phyloP scores from a whole-genome alignment of 495 filamentous ascomycete species.

The Tuber melanosporum region DNA sequence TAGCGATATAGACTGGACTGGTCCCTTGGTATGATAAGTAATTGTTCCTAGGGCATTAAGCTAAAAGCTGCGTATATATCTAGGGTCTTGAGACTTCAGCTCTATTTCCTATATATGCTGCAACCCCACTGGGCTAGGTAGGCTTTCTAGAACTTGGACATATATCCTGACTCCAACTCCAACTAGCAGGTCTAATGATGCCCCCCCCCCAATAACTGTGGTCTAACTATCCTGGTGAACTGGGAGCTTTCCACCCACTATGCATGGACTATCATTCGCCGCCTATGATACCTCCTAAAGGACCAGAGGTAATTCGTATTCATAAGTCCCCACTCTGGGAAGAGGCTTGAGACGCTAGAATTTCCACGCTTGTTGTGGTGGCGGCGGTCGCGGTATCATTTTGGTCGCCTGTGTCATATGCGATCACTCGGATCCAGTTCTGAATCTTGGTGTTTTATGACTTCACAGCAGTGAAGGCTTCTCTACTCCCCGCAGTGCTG shows the following conservation, averaged over 20 bases:
- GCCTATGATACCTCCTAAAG: not conserved
- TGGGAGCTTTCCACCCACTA: not conserved
- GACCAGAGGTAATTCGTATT: not conserved
- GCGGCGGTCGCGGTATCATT: not conserved
- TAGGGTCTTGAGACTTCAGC: not conserved
- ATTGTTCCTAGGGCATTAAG: not conserved
- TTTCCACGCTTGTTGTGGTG: not conserved
- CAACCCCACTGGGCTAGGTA: not conserved
- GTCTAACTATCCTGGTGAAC: not conserved
- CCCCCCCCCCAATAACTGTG: not conserved
- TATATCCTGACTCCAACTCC: no score
- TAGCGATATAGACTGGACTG: not conserved
- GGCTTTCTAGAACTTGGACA: not conserved
- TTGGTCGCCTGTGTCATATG: not conserved
- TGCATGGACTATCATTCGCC: not conserved
- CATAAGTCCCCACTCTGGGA: not conserved
- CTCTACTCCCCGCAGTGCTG: not conserved
- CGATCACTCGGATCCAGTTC: not conserved
- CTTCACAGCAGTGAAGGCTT: not conserved
- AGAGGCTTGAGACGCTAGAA: rapidly evolving
- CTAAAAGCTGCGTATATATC: not conserved
- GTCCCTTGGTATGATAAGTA: not conserved
- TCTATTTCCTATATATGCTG: not conserved
- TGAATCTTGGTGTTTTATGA: not conserved
- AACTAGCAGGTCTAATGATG: not conserved